phyloP scores from a whole-genome alignment of 208 protist species.

The Acanthamoeba rhysodes region DNA sequence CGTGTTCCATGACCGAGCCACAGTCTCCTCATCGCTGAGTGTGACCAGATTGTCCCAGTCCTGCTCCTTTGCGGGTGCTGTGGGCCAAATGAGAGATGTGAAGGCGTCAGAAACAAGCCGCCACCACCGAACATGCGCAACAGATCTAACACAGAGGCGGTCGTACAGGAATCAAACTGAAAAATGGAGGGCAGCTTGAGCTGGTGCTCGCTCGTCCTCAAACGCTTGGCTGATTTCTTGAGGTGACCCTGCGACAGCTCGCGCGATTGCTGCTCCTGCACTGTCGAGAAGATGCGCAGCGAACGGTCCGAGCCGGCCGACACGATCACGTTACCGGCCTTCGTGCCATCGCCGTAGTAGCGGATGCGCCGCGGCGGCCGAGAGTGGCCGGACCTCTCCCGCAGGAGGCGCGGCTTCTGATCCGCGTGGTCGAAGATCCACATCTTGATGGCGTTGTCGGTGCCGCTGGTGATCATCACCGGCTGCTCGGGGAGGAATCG shows the following conservation, averaged over 20 bases:
- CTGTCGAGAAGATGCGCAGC: conserved; percentile 75
- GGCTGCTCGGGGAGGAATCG: conserved; percentile 83
- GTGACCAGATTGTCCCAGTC: conserved; percentile 79
- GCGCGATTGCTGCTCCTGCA: conserved; percentile 60
- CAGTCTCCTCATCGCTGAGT: neutral
- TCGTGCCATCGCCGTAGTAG: conserved; percentile 78
- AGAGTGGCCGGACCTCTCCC: conserved; percentile 81
- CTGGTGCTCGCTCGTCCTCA: neutral
- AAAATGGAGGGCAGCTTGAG: conserved; percentile 69
- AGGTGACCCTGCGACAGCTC: conserved; percentile 81
- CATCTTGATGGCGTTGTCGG: conserved; percentile 79
- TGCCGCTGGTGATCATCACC: conserved; percentile 80
- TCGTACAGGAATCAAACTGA: conserved; percentile 71
- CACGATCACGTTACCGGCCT: conserved; percentile 12
- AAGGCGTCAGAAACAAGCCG: neutral
- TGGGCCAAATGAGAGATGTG: neutral
- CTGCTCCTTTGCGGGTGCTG: conserved; percentile 54
- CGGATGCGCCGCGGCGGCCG: conserved; percentile 47
- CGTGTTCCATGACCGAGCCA: conserved; percentile 68
- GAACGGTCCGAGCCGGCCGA: conserved; percentile 56
- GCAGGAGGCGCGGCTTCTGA: conserved; percentile 69
- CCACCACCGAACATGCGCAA: neutral
- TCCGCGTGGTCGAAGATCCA: conserved; percentile 83
- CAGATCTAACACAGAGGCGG: neutral
- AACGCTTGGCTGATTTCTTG: conserved; percentile 76